These are phyloP conservation scores for Penicillium pancosmium DNA, from an alignment of 495 filamentous ascomycete species.

Conservation along the genomic window DNA sequence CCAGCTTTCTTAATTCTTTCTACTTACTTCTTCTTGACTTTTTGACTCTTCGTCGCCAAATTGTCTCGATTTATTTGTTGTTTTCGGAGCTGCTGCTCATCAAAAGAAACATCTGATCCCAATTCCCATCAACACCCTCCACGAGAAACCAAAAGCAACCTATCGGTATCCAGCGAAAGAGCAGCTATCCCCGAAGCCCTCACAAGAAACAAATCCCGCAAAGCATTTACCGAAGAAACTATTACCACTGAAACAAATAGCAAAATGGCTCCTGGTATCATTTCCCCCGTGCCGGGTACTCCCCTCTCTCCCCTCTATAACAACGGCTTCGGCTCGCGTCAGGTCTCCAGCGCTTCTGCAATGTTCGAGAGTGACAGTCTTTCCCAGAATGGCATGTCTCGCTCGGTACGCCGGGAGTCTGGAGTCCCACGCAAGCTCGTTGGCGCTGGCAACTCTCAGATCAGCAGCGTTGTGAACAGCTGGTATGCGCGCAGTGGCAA, in stretches of 20 bases:
- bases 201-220: neutral
- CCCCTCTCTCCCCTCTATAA: slow-evolving; percentile 23
- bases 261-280: slow-evolving; percentile 29
- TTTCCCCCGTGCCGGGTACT: slow-evolving; percentile 27
- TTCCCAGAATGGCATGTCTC: slow-evolving; percentile 24
- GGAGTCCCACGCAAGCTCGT: slow-evolving; percentile 24
- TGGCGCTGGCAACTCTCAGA: slow-evolving; percentile 23
- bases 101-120: slow-evolving; percentile 12
- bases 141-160: slow-evolving; percentile 10
- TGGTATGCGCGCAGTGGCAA: slow-evolving; percentile 30
- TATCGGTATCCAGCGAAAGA: slow-evolving; percentile 4
- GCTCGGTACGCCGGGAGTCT: slow-evolving; percentile 23
- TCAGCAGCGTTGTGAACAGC: slow-evolving; percentile 29
- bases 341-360: slow-evolving; percentile 25
- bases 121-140: slow-evolving; percentile 17
- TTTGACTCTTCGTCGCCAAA: slow-evolving; percentile 14
- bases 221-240: neutral
- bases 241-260: neutral
- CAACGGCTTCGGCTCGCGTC: slow-evolving; percentile 17
- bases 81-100: slow-evolving; percentile 29
- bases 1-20: slow-evolving; percentile 1
- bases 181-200: slow-evolving; percentile 12
- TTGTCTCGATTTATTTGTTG: slow-evolving; percentile 27
- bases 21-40: neutral
- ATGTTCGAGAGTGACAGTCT: slow-evolving; percentile 28